phyloP scores from a whole-genome alignment of 177 flowering plant genomes.

The Vitis hybrid region DNA sequence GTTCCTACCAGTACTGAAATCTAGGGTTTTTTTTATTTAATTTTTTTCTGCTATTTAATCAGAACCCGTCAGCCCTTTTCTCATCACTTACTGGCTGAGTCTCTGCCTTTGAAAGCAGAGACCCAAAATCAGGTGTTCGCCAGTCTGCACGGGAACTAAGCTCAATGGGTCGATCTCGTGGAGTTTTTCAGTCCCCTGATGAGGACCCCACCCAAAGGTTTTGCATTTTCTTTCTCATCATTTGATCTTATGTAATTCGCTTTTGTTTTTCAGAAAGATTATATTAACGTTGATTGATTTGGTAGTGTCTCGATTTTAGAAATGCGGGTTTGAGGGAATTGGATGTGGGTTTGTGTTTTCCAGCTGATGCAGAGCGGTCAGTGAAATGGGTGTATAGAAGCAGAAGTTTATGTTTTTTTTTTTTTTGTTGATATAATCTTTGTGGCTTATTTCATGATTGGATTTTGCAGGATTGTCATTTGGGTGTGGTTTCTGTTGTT shows the following conservation, averaged over 20 bases:
- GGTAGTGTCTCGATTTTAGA: not conserved
- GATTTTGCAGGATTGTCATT: not conserved
- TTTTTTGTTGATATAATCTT: not conserved
- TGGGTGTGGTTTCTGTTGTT: not conserved
- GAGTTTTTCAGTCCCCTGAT: constrained; percentile 43
- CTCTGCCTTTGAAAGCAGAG: not conserved
- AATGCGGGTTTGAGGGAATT: not conserved
- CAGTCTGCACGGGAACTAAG: constrained; percentile 8
- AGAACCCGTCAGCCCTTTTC: no score
- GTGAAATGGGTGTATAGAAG: not conserved
- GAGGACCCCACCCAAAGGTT: constrained; percentile 72
- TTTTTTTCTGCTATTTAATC: no score
- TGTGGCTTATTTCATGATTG: not conserved
- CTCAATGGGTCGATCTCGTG: constrained; percentile 70
- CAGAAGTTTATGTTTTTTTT: not conserved
- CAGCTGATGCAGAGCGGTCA: not conserved
- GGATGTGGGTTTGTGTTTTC: not conserved
- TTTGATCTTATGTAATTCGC: not conserved
- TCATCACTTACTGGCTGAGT: not conserved
- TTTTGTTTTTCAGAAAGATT: constrained; percentile 2
- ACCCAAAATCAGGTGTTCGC: not conserved
- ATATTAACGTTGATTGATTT: not conserved
- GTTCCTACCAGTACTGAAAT: no score
- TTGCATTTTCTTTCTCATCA: not conserved
- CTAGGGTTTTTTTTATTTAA: no score